Conservation (phyloP, 768 basidiomycete species). For the Calvatia gigantea region DNA sequence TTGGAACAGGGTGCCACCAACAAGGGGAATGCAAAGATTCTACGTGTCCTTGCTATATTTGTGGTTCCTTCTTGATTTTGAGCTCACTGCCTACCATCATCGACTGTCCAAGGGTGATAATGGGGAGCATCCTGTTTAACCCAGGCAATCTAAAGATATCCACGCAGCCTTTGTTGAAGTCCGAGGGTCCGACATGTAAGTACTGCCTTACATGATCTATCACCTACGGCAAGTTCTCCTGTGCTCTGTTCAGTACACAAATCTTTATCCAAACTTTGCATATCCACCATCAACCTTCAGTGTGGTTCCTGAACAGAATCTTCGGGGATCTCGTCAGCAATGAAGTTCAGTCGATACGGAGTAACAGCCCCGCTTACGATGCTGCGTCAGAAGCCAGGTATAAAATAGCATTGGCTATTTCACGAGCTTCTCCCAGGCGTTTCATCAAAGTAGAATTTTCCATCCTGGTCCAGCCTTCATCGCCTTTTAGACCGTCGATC, state of each 20-base stretch:
- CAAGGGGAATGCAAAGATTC: too few relatives aligned
- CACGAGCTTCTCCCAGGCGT: constrained; percentile 12
- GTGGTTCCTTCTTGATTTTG: too few relatives aligned
- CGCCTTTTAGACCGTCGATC: constrained; percentile 12
- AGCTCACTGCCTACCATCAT: too few relatives aligned
- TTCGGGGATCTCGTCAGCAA: not conserved
- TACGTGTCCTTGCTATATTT: too few relatives aligned
- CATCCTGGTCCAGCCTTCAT: constrained; percentile 12
- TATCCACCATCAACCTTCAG: constrained; percentile 19
- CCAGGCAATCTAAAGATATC: too few relatives aligned
- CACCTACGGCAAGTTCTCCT: not conserved
- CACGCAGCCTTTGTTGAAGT: too few relatives aligned
- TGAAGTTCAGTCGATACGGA: not conserved
- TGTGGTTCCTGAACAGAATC: constrained; percentile 15
- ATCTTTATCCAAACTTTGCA: constrained; percentile 16
- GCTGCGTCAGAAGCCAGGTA: constrained; percentile 14
- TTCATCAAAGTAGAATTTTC: constrained; percentile 13
- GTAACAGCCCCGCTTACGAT: not conserved
- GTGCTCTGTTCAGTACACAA: too few relatives aligned
- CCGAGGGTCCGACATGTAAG: too few relatives aligned
- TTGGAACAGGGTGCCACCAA: too few relatives aligned
- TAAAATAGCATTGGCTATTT: constrained; percentile 18
- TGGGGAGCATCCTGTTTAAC: too few relatives aligned
- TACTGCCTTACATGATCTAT: not conserved
- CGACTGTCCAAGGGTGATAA: too few relatives aligned